Evolutionary conservation across 768 basidiomycete genomes (phyloP), one percentile per base, ranked within the genome.

Genomic region (Zangia roseola): DNA sequence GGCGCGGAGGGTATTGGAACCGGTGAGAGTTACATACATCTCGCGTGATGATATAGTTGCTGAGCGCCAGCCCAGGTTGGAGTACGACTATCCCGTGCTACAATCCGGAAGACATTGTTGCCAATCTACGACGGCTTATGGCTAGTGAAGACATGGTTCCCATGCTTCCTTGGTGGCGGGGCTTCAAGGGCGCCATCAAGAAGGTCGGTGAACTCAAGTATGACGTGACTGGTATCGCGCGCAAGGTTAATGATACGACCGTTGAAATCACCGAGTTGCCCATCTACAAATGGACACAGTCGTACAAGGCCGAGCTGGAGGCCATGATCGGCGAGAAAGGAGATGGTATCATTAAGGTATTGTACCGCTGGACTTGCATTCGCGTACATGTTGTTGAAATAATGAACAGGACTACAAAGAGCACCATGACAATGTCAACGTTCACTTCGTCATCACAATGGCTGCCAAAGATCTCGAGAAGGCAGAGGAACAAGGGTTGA

Each of bases 1-100:
- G 97, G 97, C 8, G 85, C 91, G 10, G 94, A 97, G 56, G 97
- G 97, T 72, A 98, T 99, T 59, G 97, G 97, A 38, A 99, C 97
- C 47, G 93, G 91, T 87, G 49, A 62, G 79, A 58, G 13, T n/a
- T 8, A 39, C 35, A 12, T 41, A 13, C 23, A 45, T 4, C 38
- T 35, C 50, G n/a, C 8, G 40, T 21, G 13, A 16, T n/a, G 3
- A 25, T 33, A 20, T 23, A 5, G 47, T 37, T 31, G 19, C 39
- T 60, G 12, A 49, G 21, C 10, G 17, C 3, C 17, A 46, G 10
- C 31, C 20, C 50, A 92, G 93, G 95, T 55, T 99, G 97, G 95
- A 94, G 92, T 63, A 97, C 97, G 2, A 82, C 70, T 35, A 75
- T 99, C 43, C 97, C 97, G 2, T 87, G 86, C 60, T 98, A 84